Evolutionary conservation across 139 green algal genomes (phyloP), one percentile per base, ranked within the genome.

Genomic region (Auxenochlorella pyrenoidosa): DNA sequence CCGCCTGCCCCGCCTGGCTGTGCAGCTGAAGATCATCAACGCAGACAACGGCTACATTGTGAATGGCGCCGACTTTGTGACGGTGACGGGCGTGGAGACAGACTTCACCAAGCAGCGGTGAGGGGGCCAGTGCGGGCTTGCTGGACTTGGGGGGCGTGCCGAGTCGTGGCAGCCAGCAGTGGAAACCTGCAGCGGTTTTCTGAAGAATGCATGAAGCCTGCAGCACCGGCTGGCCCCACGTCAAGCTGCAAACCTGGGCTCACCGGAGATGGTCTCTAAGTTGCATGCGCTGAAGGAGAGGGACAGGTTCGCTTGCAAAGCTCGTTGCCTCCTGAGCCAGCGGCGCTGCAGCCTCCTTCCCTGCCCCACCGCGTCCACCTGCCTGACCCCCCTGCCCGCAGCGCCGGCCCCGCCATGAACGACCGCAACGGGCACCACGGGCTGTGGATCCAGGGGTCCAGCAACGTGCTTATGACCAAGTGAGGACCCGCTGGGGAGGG

Each of bases 11-110:
- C 24, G 40, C 73, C 54, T 40, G 13, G 15, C 1, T 40, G 3
- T 44, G 47, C 80, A 85, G 80, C 15, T 85, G 28, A 70, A 70
- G 30, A 18, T 76, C 8, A 22, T 77, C 22, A 85, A 85, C 40
- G 80, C 63, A 13, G 80, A 85, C 63, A 75, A 77, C 32, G 80
- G 34, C 30, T 75, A 44, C 36, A 60, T 85, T 10, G 80, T 85
- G 13, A 75, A 75, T 5, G 80, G 80, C 15, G 66, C 80, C 10
- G 80, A 85, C 30, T 76, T 85, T 85, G 80, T 85, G 80, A 85
- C 80, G 0, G 63, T 85, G 36, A 44, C 80, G 1, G 80, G 44
- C 28, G 63, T 85, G 80, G 40, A 63, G 63, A 75, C 66, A 3
- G 41, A 85, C 66, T 59, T 60, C 60, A 85, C 63, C 2, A 51